Percentiles rank a stretch among this genome's conserved stretches.
Conservation (phyloP, 768 basidiomycete genomes). For the Sporobolomyces phaffii region DNA sequence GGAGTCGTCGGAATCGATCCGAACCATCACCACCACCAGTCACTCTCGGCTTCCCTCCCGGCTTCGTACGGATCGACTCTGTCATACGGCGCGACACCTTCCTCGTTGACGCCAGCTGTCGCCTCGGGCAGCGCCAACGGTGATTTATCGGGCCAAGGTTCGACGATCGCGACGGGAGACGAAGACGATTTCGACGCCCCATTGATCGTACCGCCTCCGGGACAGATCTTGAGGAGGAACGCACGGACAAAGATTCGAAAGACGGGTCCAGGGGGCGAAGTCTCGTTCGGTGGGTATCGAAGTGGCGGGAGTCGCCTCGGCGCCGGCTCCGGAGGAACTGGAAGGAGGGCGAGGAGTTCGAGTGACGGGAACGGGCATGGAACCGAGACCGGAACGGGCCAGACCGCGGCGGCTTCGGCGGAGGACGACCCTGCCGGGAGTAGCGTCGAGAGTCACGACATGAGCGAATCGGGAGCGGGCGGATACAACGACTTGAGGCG, state of each 20-base stretch:
- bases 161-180: no score
- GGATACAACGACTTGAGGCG: slow-evolving; percentile 24
- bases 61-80: slow-evolving; percentile 62
- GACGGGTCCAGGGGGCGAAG: slow-evolving; percentile 63
- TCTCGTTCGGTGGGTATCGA: not conserved
- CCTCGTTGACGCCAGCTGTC: slow-evolving; percentile 53
- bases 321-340: not conserved
- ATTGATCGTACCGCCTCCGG: slow-evolving; percentile 76
- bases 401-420: not conserved
- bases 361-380: not conserved
- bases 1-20: slow-evolving; percentile 12
- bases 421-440: no score
- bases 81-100: slow-evolving; percentile 44
- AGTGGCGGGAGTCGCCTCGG: not conserved
- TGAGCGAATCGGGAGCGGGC: slow-evolving; percentile 30
- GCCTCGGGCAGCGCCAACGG: no score
- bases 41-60: slow-evolving; percentile 49
- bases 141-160: no score
- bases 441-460: not conserved
- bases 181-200: slow-evolving; percentile 59
- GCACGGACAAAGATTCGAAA: slow-evolving; percentile 96
- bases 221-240: slow-evolving; percentile 80
- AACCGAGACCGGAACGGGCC: no score
- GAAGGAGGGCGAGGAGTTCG: slow-evolving; percentile 1
- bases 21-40: no score